Evolutionary conservation across 495 filamentous ascomycete species (phyloP).

Genomic region (Penicillium waksmanii): DNA sequence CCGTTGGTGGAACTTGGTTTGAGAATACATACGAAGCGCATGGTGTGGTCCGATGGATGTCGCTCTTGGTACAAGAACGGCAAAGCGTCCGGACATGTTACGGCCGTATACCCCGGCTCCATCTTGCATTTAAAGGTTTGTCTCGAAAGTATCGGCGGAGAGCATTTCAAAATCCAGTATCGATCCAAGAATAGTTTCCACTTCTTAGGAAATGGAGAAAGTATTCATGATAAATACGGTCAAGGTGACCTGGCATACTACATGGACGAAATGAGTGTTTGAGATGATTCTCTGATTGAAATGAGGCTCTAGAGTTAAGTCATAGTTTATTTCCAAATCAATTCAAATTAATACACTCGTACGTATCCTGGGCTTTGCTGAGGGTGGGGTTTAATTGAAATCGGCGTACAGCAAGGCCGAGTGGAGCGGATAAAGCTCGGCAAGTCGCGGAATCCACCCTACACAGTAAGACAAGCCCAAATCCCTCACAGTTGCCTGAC

Average conservation of each 20-base stretch:
- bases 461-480: too few relatives aligned
- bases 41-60: constrained; percentile 12
- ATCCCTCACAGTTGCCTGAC: background rate
- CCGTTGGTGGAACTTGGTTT: too few relatives aligned
- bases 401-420: too few relatives aligned
- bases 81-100: constrained; percentile 11
- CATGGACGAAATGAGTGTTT: background rate
- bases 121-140: constrained; percentile 5
- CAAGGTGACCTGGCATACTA: constrained; percentile 11
- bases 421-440: too few relatives aligned
- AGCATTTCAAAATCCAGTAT: constrained; percentile 54
- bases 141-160: constrained; percentile 28
- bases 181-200: constrained; percentile 47
- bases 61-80: constrained; percentile 17
- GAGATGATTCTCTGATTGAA: background rate
- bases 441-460: too few relatives aligned
- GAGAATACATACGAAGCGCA: constrained; percentile 5
- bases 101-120: constrained; percentile 10
- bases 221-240: constrained; percentile 12
- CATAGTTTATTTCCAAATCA: too few relatives aligned
- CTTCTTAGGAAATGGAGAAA: constrained; percentile 50
- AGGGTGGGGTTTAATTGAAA: too few relatives aligned
- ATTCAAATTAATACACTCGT: too few relatives aligned
- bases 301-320: too few relatives aligned
- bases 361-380: too few relatives aligned